Conservation (phyloP, 345 rosid species). For the Draba incana region DNA sequence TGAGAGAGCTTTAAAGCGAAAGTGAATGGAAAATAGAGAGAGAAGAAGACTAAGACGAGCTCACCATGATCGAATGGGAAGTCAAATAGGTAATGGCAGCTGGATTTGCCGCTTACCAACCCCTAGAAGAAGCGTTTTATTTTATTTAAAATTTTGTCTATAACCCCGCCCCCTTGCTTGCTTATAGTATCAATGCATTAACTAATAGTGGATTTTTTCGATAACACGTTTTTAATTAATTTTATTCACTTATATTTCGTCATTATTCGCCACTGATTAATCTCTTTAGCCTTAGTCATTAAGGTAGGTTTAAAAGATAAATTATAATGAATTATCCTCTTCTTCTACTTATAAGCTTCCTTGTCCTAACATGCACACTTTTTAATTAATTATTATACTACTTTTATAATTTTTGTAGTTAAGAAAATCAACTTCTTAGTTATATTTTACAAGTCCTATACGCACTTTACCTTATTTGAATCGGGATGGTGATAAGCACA, state of each 20-base stretch:
- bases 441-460: background rate
- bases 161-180: background rate
- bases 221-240: constrained; percentile 13
- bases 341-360: background rate
- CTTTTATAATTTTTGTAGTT: background rate
- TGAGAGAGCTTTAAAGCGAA: constrained; percentile 39
- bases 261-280: constrained; percentile 8
- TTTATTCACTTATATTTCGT: constrained; percentile 13
- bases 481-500: no score
- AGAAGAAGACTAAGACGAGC: constrained; percentile 44
- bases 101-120: constrained; percentile 62
- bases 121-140: constrained; percentile 30
- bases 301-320: constrained; percentile 18
- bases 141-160: background rate
- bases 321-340: background rate
- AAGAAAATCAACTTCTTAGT: background rate
- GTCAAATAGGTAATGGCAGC: constrained; percentile 58
- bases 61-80: constrained; percentile 46
- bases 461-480: background rate
- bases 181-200: constrained; percentile 3
- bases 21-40: constrained; percentile 14
- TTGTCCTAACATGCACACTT: background rate
- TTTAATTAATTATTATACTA: no score
- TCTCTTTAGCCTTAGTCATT: constrained; percentile 8
- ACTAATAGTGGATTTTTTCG: background rate